These are phyloP conservation scores for Vinca minor DNA, from an alignment of 257 asterid genomes.

Conservation along the genomic window DNA sequence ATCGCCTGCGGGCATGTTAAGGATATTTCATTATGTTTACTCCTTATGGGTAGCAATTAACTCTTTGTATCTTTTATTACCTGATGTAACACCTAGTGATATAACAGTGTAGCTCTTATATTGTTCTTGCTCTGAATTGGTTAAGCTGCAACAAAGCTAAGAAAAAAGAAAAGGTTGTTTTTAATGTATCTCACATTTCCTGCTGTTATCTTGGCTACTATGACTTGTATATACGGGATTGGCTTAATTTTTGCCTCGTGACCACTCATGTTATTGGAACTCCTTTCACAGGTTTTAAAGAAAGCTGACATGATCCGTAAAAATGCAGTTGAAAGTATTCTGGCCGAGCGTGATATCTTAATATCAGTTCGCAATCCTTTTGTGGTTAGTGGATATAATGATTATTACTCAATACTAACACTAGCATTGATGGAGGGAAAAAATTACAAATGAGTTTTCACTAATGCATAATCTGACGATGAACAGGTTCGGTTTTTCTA, in stretches of 20 bases:
- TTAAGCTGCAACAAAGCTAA: neutral
- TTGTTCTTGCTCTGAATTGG: neutral
- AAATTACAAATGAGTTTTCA: slow-evolving; percentile 20
- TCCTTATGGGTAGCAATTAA: neutral
- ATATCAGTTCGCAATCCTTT: slow-evolving; percentile 97
- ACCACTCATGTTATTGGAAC: slow-evolving; percentile 17
- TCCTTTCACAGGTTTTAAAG: slow-evolving; percentile 63
- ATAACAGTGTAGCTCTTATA: too few relatives aligned
- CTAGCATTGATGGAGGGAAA: neutral
- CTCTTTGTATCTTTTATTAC: neutral
- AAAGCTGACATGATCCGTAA: slow-evolving; percentile 95
- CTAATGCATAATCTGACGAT: slow-evolving; percentile 46
- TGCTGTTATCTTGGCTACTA: neutral
- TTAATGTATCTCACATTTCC: too few relatives aligned
- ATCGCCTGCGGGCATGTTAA: too few relatives aligned
- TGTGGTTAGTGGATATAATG: slow-evolving; percentile 59
- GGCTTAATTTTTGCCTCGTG: slow-evolving; percentile 10
- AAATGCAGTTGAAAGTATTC: slow-evolving; percentile 91
- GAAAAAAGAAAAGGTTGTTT: neutral
- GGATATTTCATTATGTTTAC: too few relatives aligned
- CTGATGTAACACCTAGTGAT: neutral
- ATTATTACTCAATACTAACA: neutral
- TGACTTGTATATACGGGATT: neutral
- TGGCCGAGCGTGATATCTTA: slow-evolving; percentile 95
- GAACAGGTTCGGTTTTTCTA: slow-evolving; percentile 99